Evolutionary conservation across 805 yeast genomes (phyloP), one percentile per base, ranked within the genome.

Genomic region (Scheffersomyces spartinae): DNA sequence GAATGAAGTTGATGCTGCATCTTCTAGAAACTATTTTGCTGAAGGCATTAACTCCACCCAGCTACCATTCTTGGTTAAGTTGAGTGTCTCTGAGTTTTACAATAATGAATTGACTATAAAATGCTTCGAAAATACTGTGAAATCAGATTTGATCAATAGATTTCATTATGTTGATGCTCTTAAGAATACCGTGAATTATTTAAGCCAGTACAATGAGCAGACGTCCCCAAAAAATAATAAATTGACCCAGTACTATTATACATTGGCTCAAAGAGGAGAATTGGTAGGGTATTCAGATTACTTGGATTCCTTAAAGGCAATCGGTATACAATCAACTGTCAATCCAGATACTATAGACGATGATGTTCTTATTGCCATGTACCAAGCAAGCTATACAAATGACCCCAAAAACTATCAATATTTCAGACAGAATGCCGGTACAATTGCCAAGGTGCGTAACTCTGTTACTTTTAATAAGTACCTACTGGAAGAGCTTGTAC

Each of bases 41-140:
- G 35, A 40, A 17, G 42, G 28, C 9, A 40, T 39, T 18, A 38
- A 31, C 23, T 33, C 52, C 9, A 47, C 38, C 20, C 42, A 41
- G 17, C 32, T 38, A n/a, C 39, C 50, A 2, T 49, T 40, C 20
- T 47, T 44, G 24, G 44, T 52, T 8, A 42, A 41, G 17, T 38
- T 61, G 24, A 55, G 55, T 31, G 28, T 42, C 15, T 42, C 45
- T 24, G 30, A 49, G 1, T 52, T 39, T 29, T 59, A 48, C 38
- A 54, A 45, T 23, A 65, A 61, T 29, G 67, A 61, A 32, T 36
- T 56, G 26, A 46, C 58, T 12, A 55, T 58, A 15, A 47, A 47
- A 26, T 55, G 65, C 30, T 61, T 53, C 31, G 64, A 60, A 30
- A 43, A 43, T 28, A 50, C 63, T 1, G 43, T 51, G 6, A 34